Base-by-base conservation (phyloP, 345 rosid species). In the Clarkia xantiana region DNA sequence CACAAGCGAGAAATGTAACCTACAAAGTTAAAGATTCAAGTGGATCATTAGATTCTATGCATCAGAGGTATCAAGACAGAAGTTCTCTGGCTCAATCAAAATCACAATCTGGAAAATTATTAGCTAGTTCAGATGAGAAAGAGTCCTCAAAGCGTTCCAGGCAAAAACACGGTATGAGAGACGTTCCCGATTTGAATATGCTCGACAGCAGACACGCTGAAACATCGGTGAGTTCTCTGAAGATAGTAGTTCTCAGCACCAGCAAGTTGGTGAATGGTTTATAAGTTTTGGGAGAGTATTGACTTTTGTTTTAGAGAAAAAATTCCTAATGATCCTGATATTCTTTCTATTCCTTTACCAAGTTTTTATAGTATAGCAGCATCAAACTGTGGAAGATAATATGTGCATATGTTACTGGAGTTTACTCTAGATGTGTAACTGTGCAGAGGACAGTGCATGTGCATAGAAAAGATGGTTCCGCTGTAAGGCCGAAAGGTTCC, bases 391-490 rank as follows among this genome's bases (percentile, higher is more conserved):
- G 25, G 25, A 22, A 2, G 25, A 22, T 22, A 29, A 10, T 29
- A 0, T 40, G 41, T 49, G 41, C 19, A n/a, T 49, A 34, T 29
- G 11, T 34, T 17, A 39, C 6, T 0, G 60, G 11, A 47, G 42
- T 55, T 68, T 41, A 64, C 72, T 63, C 41, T 14, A 19, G 15
- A 46, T 59, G 52, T 57, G 14, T 53, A 40, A 58, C 52, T 51
- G 10, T 73, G 68, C 75, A 75, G 81, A 76, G 73, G 71, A 18
- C 70, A 56, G 60, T 72, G 18, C 75, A 69, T 39, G 14, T 54
- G 22, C 80, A 63, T 64, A 81, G 64, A 68, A 77, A 54, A 70
- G 82, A 84, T 20, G 68, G 84, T 58, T 75, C 81, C 40, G 70
- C 53, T 73, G 70, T 61, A 23, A 74, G 74, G 74, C 63, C 84